Conservation (phyloP, 2,329 filamentous ascomycete species). For the Colletotrichum sp. region DNA sequence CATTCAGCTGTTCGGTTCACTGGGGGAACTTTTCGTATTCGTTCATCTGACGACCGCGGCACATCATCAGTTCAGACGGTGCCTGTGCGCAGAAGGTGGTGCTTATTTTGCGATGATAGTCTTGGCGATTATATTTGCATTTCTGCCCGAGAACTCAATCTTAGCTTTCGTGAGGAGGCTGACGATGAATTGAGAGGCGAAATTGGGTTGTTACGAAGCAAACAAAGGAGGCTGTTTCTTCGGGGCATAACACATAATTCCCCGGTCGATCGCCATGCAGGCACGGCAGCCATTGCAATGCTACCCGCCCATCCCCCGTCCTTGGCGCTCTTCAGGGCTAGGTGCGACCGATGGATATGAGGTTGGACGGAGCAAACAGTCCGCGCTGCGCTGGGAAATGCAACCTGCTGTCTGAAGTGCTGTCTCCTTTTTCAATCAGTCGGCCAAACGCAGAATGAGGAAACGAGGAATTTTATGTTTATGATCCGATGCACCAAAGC, state of each 20-base stretch:
- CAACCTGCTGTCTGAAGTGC: neutral
- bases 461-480: neutral
- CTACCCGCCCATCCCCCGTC: neutral
- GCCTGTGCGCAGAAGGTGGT: neutral
- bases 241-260: neutral
- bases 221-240: neutral
- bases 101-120: neutral
- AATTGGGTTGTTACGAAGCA: neutral
- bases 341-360: neutral
- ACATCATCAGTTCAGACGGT: neutral
- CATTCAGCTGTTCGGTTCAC: neutral
- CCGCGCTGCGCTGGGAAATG: neutral
- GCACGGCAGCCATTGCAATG: neutral
- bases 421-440: neutral
- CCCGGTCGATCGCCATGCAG: neutral
- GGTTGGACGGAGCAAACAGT: neutral
- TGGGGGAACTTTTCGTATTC: neutral
- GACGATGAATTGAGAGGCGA: neutral
- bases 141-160: neutral
- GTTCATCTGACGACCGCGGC: neutral
- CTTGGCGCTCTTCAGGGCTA: neutral
- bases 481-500: neutral
- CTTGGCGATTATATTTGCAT: neutral
- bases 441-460: fast-evolving
- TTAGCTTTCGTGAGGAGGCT: neutral